phyloP scores from a whole-genome alignment of 2,329 filamentous ascomycete genomes.

The Microdochium trichocladiopsis region DNA sequence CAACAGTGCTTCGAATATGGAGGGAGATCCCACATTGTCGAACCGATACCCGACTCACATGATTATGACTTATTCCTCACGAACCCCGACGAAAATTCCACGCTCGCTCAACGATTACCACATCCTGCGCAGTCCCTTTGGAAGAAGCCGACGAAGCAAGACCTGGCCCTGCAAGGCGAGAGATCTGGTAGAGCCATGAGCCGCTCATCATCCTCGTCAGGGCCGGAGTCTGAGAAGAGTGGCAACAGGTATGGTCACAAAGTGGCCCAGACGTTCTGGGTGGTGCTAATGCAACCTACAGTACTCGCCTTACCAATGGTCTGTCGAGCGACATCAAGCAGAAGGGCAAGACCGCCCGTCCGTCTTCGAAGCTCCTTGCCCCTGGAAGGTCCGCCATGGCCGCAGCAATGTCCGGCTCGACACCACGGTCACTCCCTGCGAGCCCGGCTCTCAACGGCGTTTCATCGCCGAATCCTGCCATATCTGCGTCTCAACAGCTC shows the following conservation, averaged over 20 bases:
- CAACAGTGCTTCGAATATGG: constrained; percentile 48
- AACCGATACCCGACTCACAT: constrained; percentile 34
- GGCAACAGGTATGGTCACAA: constrained; percentile 32
- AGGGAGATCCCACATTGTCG: constrained; percentile 38
- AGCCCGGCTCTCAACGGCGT: constrained; percentile 50
- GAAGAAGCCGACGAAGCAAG: constrained; percentile 25
- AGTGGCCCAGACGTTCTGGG: constrained; percentile 1
- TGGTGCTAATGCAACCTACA: constrained; percentile 23
- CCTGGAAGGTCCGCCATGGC: constrained; percentile 30
- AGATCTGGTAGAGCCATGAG: constrained; percentile 23
- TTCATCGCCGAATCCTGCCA: constrained; percentile 44
- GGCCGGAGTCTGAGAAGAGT: constrained; percentile 33
- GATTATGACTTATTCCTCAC: constrained; percentile 51
- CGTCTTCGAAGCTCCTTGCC: constrained; percentile 16
- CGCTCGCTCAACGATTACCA: constrained; percentile 39
- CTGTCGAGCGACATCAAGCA: constrained; percentile 15
- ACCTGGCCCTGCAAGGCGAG: constrained; percentile 7
- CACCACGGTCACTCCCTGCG: constrained; percentile 38
- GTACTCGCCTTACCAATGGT: constrained; percentile 28
- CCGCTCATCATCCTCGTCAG: constrained; percentile 26
- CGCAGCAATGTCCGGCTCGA: constrained; percentile 31
- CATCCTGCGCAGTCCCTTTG: constrained; percentile 44
- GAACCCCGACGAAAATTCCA: constrained; percentile 36
- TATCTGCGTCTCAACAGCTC: constrained; percentile 42
- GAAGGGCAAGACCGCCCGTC: constrained; percentile 5